These are phyloP conservation scores for Epichloe uncinata DNA, from an alignment of 2,329 filamentous ascomycete species.

Conservation along the genomic window DNA sequence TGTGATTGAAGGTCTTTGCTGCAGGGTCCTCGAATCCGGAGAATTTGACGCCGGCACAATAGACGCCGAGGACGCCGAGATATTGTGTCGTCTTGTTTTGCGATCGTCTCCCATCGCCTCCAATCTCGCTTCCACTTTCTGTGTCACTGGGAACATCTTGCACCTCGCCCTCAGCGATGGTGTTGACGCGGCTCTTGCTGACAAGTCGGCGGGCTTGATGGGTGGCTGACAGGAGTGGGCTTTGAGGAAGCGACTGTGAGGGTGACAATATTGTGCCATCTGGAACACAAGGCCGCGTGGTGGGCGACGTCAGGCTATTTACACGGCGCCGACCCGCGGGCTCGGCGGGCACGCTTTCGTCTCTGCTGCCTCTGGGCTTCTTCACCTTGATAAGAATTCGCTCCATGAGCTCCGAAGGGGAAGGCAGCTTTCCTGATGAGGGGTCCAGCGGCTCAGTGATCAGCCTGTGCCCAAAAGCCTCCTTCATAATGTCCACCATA, in stretches of 20 bases:
- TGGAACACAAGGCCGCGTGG: slow-evolving; percentile 42
- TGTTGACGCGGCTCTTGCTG: slow-evolving; percentile 42
- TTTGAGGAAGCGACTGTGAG: slow-evolving; percentile 38
- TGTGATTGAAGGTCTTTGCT: slow-evolving; percentile 82
- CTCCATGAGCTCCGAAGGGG: slow-evolving; percentile 72
- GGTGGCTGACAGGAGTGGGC: slow-evolving; percentile 37
- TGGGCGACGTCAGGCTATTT: slow-evolving; percentile 59
- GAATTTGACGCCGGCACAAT: slow-evolving; percentile 65
- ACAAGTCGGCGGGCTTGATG: slow-evolving; percentile 34
- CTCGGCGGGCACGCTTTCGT: slow-evolving; percentile 23
- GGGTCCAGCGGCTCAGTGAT: slow-evolving; percentile 62
- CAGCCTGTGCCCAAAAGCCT: slow-evolving; percentile 68
- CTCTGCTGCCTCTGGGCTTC: slow-evolving; percentile 40
- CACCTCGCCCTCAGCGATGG: slow-evolving; percentile 43
- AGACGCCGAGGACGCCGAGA: slow-evolving; percentile 75
- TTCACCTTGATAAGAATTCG: slow-evolving; percentile 93
- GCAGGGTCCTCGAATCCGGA: slow-evolving; percentile 64
- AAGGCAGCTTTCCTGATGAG: slow-evolving; percentile 57
- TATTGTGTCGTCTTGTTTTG: slow-evolving; percentile 77
- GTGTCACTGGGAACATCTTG: slow-evolving; percentile 57
- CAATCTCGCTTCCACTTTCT: slow-evolving; percentile 52
- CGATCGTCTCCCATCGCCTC: slow-evolving; percentile 37
- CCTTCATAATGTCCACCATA: slow-evolving; percentile 85
- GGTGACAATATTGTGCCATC: slow-evolving; percentile 42
- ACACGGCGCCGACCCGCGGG: slow-evolving; percentile 37